Percentiles rank a stretch among this genome's conserved stretches.
These are phyloP conservation scores for Collybia nuda DNA, from an alignment of 768 basidiomycete species.

Conservation along the genomic window DNA sequence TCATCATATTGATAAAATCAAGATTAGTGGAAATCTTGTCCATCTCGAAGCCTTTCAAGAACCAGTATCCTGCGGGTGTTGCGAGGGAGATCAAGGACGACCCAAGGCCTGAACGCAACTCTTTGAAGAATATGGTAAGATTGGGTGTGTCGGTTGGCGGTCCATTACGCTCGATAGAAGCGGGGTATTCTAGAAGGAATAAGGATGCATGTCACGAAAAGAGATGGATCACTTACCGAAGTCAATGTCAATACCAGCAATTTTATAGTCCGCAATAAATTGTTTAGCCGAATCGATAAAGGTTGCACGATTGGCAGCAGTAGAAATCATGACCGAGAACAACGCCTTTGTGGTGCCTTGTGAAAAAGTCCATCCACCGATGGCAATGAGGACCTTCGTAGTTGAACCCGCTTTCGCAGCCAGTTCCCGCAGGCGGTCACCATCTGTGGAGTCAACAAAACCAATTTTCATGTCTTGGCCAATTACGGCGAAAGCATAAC, in stretches of 20 bases:
- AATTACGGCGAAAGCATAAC: too few relatives aligned
- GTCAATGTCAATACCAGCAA: too few relatives aligned
- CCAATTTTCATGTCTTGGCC: too few relatives aligned
- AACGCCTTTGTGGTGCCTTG: neutral
- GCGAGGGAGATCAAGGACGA: neutral
- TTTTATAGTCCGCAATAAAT: too few relatives aligned
- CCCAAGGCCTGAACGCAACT: neutral
- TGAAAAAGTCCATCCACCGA: constrained; percentile 2
- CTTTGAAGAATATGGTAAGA: neutral
- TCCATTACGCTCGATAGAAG: neutral
- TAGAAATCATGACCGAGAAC: constrained; percentile 1
- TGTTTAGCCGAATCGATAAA: neutral
- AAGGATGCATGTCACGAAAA: too few relatives aligned
- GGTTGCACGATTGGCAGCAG: neutral
- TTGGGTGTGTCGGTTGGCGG: constrained; percentile 1
- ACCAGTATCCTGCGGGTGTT: constrained; percentile 1
- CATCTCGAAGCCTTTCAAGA: constrained; percentile 2
- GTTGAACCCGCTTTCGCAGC: neutral
- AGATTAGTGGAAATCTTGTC: neutral
- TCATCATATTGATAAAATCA: neutral
- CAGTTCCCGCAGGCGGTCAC: neutral
- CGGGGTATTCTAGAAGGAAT: neutral
- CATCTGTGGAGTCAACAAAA: too few relatives aligned
- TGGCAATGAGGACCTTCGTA: neutral
- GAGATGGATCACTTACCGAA: too few relatives aligned